Percentiles rank a stretch among this genome's conserved stretches.
Conservation (phyloP, 345 rosid species). For the Aquilaria yunnanensis region DNA sequence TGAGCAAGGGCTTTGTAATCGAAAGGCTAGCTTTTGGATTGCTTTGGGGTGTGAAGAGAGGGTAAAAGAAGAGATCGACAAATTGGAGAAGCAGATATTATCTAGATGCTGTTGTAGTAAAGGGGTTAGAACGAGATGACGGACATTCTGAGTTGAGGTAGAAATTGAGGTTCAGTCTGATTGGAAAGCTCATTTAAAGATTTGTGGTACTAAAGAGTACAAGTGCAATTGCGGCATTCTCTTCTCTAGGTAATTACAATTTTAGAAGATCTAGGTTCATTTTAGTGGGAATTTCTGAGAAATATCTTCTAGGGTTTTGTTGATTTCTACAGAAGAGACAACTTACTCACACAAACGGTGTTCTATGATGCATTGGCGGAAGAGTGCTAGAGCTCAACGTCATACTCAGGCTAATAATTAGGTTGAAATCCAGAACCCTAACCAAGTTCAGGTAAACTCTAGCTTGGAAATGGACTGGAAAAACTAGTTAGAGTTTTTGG, state of each 20-base stretch:
- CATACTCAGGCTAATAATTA: constrained; percentile 12
- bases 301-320: neutral
- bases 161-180: constrained; percentile 59
- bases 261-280: constrained; percentile 1
- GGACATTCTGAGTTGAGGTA: no score
- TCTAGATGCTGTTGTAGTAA: no score
- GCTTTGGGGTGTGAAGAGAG: no score
- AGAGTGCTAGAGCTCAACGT: constrained; percentile 50
- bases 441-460: constrained; percentile 16
- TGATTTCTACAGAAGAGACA: constrained; percentile 62
- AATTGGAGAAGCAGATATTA: no score
- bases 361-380: constrained; percentile 90
- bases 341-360: constrained; percentile 89
- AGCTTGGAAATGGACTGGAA: constrained; percentile 27
- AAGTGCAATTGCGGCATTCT: constrained; percentile 88
- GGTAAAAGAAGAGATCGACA: no score
- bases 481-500: constrained; percentile 9
- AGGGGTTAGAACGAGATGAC: no score
- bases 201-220: constrained; percentile 92
- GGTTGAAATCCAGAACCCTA: constrained; percentile 18
- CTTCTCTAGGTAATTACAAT: constrained; percentile 58
- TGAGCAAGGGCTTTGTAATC: no score
- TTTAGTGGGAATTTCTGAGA: constrained; percentile 10
- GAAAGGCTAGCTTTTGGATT: no score
- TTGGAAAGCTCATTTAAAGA: constrained; percentile 95